Evolutionary conservation across 2,329 filamentous ascomycete genomes (phyloP), one percentile per base, ranked within the genome.

Genomic region (Elsinoe australis): DNA sequence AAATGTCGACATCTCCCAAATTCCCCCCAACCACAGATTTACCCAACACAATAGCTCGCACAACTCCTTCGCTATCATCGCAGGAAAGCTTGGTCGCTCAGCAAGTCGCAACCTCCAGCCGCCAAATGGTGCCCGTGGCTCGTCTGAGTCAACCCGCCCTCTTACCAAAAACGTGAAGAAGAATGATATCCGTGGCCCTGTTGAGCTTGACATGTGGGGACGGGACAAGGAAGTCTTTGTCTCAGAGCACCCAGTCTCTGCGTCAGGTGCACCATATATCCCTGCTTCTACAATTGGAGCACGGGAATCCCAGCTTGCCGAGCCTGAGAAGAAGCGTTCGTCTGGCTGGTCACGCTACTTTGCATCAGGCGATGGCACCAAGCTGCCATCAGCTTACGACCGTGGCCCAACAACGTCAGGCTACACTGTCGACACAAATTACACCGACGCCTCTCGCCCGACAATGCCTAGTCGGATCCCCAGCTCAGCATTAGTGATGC

Each of bases 401-500:
- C 68, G 62, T 51, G 63, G 57, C 17, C 54, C 50, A 38, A 69
- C 63, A 46, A 60, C 63, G 26, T 69, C 63, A 10, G 54, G 61
- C 22, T 67, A 66, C 55, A 82, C 77, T 0, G 67, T 71, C n/a
- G 68, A 61, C 15, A 80, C 74, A 3, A 76, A 55, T 21, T 60
- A 59, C 47, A 59, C 59, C 5, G 31, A 5, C 42, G 39, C 26
- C 12, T 79, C 26, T 65, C 64, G 10, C 59, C 63, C 38, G 61
- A 66, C 53, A 75, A 78, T 44, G 6, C 51, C 54, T 3, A 60
- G 58, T 29, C 56, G 56, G 3, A 62, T 63, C 49, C 61, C 62
- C 1, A 69, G 81, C 54, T 85, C 83, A n/a, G 79, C 78, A 15
- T 78, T 81, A 0, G 77, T 86, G 0, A 79, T 82, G n/a, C 80